phyloP scores from a whole-genome alignment of 768 basidiomycete genomes.

The Cyclocybe cylindracea region DNA sequence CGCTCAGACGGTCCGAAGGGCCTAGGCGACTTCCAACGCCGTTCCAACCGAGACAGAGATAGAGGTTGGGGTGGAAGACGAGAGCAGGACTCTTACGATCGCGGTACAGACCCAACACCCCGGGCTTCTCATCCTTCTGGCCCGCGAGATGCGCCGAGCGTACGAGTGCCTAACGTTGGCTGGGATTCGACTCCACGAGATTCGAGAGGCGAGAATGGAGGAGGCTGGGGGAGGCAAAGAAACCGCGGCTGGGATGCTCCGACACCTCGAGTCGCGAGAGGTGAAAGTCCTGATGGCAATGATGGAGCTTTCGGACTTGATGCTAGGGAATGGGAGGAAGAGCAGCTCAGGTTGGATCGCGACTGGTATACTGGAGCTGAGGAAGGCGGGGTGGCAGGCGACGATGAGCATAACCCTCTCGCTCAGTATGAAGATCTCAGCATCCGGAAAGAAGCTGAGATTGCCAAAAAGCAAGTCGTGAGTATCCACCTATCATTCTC shows the following conservation, averaged over 20 bases:
- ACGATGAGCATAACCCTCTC: conserved; percentile 92
- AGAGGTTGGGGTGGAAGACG: conserved; percentile 49
- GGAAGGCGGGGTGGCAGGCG: conserved; percentile 81
- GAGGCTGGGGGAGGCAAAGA: conserved; percentile 64
- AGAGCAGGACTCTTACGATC: conserved; percentile 25
- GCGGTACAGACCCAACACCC: conserved; percentile 63
- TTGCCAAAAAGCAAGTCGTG: conserved; percentile 75
- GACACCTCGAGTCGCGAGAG: conserved; percentile 70
- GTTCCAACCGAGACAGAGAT: conserved; percentile 77
- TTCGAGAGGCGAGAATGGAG: conserved; percentile 48
- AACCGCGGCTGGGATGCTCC: conserved; percentile 79
- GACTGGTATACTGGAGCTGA: conserved; percentile 97
- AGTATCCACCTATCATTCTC: conserved; percentile 20
- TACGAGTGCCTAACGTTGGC: conserved; percentile 86
- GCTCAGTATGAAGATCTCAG: conserved; percentile 90
- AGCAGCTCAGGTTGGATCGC: conserved; percentile 86
- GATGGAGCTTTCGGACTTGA: conserved; percentile 67
- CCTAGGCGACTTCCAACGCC: conserved; percentile 91
- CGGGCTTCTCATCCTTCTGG: conserved; percentile 49
- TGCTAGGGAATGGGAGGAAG: conserved; percentile 95
- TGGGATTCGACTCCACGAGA: conserved; percentile 93
- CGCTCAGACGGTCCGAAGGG: conserved; percentile 66
- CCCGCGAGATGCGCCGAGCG: conserved; percentile 69
- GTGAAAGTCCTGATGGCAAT: conserved; percentile 69
- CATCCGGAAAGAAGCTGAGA: conserved; percentile 67